Base-by-base conservation (phyloP, 2,329 filamentous ascomycete species). In the Paracoccidioides brasiliensis region DNA sequence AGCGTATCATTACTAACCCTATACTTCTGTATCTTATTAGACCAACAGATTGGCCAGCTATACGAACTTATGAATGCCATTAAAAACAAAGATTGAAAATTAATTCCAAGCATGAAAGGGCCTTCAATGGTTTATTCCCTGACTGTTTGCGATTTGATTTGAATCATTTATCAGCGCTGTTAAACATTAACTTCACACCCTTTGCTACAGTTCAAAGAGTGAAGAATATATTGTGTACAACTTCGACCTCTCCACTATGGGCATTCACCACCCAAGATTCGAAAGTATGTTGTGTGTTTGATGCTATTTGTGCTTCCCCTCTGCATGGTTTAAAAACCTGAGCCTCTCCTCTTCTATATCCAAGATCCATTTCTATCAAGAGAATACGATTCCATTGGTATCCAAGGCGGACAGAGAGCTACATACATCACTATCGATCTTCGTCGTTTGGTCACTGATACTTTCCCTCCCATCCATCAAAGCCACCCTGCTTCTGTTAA, bases 1-100 rank as follows among this genome's bases (percentile, higher is more conserved):
- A 28, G 8, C 33, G 32, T 9, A 35, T 9, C 4, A 5, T 56
- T 42, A 56, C 42, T 56, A 40, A 57, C 48, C 8, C 22, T 15
- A 59, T 56, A 45, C 52, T 54, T 46, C 55, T 45, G 14, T 9
- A 9, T 54, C 12, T 22, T 22, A 59, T 42, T 22, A 95, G 90
- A 97, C 68, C 86, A 97, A 69, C 93, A 98, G 73, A 76, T 97
- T 53, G 88, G 85, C 1, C 93, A 98, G 70, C 74, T 98, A 62
- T 96, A 96, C 67, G 91, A 97, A 68, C 76, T 98, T 56, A 94
- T 96, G 89, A 80, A 86, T 69, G 81, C 88, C 2, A 94, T 95
- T 54, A 74, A 76, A 57, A 77, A 78, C 61, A 71, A 74, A 58
- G 76, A 76, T 52, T 64, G 64, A 56, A 56, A 65, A 59, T 54